Base-by-base conservation (phyloP, 352 stramenopile genomes). In the Globisporangium cylindrosporum region DNA sequence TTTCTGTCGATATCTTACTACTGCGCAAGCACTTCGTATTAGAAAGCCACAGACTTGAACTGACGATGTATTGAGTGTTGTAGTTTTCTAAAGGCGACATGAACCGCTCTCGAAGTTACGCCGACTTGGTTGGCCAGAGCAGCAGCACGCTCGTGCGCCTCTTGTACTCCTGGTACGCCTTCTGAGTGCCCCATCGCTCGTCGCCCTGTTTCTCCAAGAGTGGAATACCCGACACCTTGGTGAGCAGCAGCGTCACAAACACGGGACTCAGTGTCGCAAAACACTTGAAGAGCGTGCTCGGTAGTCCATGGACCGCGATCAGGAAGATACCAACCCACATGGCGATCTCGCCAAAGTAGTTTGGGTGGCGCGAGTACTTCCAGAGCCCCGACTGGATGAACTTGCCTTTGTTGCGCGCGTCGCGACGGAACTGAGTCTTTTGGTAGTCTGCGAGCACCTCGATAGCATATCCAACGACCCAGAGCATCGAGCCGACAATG, bases 281-380 rank as follows among this genome's bases (percentile, higher is more conserved):
- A 32, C 24, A 51, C 55, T 86, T 69, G 22, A 82, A 63, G 22
- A 75, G 59, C 14, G 60, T 25, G 38, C 46, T 81, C 18, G 73
- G 76, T 22, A 94, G 70, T 10, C 72, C 78, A 63, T 84, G 81
- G 2, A 79, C 81, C 1, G 67, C 71, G 29, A 89, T 62, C 7
- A 81, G 62, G 38, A 89, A 93, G 36, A 91, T 74, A 14, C 81
- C 83, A 43, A 87, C 38, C 92, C 92, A 98, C 77, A 97, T 93
- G 56, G 90, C 73, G 59, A 98, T 94, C 78, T 98, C 94, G 5
- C 92, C 92, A 32, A 87, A 89, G 72, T 98, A 98, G 68, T 98
- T 98, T 0, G 93, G 94, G 83, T 98, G 94, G 46, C 94, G 88
- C 62, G 81, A 96, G 68, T 93, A 97, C 64, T 69, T 64, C 92